A percentile compares a stretch with the other conserved stretches of the same genome.
phyloP scores from a whole-genome alignment of 1,284 basidiomycete genomes.

The Rhodotorula sp. region DNA sequence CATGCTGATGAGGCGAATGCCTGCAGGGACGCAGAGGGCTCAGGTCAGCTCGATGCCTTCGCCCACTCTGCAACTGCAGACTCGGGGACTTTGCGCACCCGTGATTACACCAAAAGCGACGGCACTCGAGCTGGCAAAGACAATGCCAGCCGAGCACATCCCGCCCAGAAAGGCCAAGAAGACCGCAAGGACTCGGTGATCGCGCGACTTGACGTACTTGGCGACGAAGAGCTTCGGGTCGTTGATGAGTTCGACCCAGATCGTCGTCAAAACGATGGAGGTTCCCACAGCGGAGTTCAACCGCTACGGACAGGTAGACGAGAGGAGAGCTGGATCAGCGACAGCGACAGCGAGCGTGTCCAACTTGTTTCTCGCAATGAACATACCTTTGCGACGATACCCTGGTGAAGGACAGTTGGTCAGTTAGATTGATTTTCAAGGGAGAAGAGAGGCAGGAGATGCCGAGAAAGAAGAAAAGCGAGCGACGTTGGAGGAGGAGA shows the following conservation, averaged over 20 bases:
- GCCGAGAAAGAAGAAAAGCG: too few species aligned
- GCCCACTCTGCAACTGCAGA: too few species aligned
- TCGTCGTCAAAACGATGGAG: constrained; percentile 66
- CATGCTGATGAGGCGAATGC: constrained; percentile 20
- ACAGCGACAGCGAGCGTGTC: too few species aligned
- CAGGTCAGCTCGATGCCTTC: too few species aligned
- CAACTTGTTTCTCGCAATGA: too few species aligned
- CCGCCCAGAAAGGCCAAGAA: constrained; percentile 70
- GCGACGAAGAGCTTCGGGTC: constrained; percentile 68
- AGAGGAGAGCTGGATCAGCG: too few species aligned
- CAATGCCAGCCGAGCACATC: constrained; percentile 64
- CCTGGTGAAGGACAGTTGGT: constrained; percentile 52
- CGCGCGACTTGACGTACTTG: constrained; percentile 58
- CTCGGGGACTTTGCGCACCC: constrained; percentile 46
- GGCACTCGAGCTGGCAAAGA: constrained; percentile 62
- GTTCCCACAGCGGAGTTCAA: too few species aligned
- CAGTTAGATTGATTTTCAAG: too few species aligned
- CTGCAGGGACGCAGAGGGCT: constrained; percentile 42
- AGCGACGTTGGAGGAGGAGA: too few species aligned
- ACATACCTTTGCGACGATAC: constrained; percentile 70
- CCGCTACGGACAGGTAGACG: too few species aligned
- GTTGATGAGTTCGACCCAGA: constrained; percentile 80
- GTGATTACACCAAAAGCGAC: constrained; percentile 66
- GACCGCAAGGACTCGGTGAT: constrained; percentile 70
- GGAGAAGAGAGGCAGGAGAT: too few species aligned